Evolutionary conservation across 345 rosid species (phyloP).

Genomic region (Aurinia saxatilis): DNA sequence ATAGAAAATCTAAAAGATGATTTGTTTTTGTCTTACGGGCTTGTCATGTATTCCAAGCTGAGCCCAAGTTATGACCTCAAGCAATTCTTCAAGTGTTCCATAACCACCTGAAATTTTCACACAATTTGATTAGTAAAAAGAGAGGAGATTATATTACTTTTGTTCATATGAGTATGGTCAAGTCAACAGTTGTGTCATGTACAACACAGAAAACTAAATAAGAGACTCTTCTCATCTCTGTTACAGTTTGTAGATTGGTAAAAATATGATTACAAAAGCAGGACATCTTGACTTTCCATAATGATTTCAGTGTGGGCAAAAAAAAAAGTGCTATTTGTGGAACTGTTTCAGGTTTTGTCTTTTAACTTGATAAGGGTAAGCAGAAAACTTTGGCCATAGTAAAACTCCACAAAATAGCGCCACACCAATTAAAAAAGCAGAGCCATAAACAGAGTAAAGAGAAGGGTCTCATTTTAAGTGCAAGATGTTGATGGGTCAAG

Average conservation of each 20-base stretch:
- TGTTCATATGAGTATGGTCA: not conserved
- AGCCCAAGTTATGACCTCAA: slow-evolving; percentile 98
- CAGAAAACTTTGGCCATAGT: slow-evolving; percentile 22
- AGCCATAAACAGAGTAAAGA: slow-evolving; percentile 16
- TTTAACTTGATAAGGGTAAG: slow-evolving; percentile 20
- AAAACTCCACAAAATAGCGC: slow-evolving; percentile 24
- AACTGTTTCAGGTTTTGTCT: slow-evolving; percentile 31
- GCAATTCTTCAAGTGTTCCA: slow-evolving; percentile 96
- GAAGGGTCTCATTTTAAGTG: slow-evolving; percentile 60
- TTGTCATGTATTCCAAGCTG: slow-evolving; percentile 98
- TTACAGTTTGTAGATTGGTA: slow-evolving; percentile 5
- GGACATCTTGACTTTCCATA: slow-evolving; percentile 11
- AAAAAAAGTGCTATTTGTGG: slow-evolving; percentile 20
- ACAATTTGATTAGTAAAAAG: not conserved
- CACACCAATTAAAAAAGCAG: slow-evolving; percentile 14
- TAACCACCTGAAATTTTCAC: slow-evolving; percentile 63
- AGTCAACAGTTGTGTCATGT: slow-evolving; percentile 17
- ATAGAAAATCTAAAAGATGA: not conserved
- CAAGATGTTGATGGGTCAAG: slow-evolving; percentile 74
- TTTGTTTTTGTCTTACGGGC: slow-evolving; percentile 39
- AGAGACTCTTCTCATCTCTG: slow-evolving; percentile 5
- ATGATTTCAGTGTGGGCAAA: slow-evolving; percentile 38
- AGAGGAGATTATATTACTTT: not conserved
- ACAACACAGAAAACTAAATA: slow-evolving; percentile 12
- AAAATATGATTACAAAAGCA: slow-evolving; percentile 20